A percentile compares a stretch with the other conserved stretches of the same genome.
These are phyloP conservation scores for Puccinia brachypodii DNA, from an alignment of 1,284 basidiomycete species.

Conservation along the genomic window DNA sequence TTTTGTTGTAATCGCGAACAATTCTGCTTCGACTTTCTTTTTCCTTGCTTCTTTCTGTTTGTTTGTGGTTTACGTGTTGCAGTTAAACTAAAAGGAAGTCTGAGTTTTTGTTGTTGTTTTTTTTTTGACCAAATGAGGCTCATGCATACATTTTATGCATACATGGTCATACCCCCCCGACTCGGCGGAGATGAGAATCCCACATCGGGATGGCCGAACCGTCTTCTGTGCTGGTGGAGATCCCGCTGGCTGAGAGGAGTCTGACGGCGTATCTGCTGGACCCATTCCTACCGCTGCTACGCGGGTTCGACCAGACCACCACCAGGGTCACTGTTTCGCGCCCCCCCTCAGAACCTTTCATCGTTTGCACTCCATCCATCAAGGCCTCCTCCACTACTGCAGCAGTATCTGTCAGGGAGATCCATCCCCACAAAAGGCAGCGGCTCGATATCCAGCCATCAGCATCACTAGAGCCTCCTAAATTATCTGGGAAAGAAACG, in stretches of 20 bases:
- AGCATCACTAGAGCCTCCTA: background rate
- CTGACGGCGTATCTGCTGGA: conserved; percentile 28
- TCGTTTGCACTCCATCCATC: background rate
- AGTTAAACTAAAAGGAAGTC: too few species aligned
- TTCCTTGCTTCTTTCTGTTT: too few species aligned
- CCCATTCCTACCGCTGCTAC: conserved; percentile 39
- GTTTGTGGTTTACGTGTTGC: too few species aligned
- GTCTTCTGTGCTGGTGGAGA: conserved; percentile 29
- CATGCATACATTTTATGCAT: too few species aligned
- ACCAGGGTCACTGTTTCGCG: conserved; percentile 10
- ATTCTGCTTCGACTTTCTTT: too few species aligned
- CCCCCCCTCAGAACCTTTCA: conserved; percentile 27
- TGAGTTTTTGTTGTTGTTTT: too few species aligned
- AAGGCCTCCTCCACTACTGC: background rate
- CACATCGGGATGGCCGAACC: background rate
- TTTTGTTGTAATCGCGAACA: too few species aligned
- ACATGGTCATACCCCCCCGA: too few species aligned
- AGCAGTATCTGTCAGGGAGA: background rate
- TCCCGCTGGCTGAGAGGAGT: conserved; percentile 1
- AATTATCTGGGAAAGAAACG: background rate
- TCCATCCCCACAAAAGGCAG: background rate
- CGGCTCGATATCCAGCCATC: background rate
- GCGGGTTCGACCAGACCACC: conserved; percentile 12
- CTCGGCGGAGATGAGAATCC: background rate
- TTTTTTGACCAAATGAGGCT: too few species aligned